These are phyloP conservation scores for Colletotrichum siamense DNA, from an alignment of 2,329 filamentous ascomycete genomes.

Conservation along the genomic window DNA sequence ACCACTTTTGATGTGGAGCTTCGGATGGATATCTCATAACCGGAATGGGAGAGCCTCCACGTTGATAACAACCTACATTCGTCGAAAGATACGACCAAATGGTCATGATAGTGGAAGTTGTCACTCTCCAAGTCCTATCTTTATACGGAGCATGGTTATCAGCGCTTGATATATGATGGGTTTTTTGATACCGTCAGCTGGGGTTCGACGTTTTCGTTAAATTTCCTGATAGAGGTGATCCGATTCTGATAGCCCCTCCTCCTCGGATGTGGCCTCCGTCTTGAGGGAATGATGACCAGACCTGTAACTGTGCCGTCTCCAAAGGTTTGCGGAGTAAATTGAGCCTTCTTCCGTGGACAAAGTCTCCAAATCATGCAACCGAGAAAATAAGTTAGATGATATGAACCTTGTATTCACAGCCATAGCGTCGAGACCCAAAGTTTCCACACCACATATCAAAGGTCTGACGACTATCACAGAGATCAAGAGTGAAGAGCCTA, in stretches of 20 bases:
- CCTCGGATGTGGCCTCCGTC: background rate
- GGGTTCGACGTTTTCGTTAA: background rate
- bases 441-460: background rate
- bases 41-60: background rate
- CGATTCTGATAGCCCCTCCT: background rate
- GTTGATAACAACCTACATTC: background rate
- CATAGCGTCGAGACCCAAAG: background rate
- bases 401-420: background rate
- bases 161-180: background rate
- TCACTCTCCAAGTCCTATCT: background rate
- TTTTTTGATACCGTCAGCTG: background rate
- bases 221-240: background rate
- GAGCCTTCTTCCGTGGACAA: background rate
- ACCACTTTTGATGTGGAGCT: background rate
- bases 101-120: background rate
- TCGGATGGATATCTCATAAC: background rate
- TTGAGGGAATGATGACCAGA: background rate
- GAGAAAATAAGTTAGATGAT: background rate
- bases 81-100: background rate
- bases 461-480: background rate
- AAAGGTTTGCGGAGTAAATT: background rate
- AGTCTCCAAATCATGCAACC: background rate
- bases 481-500: rapidly evolving
- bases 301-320: background rate
- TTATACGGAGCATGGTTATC: background rate